phyloP scores from a whole-genome alignment of 2,329 filamentous ascomycete genomes.

The Colletotrichum sp. region DNA sequence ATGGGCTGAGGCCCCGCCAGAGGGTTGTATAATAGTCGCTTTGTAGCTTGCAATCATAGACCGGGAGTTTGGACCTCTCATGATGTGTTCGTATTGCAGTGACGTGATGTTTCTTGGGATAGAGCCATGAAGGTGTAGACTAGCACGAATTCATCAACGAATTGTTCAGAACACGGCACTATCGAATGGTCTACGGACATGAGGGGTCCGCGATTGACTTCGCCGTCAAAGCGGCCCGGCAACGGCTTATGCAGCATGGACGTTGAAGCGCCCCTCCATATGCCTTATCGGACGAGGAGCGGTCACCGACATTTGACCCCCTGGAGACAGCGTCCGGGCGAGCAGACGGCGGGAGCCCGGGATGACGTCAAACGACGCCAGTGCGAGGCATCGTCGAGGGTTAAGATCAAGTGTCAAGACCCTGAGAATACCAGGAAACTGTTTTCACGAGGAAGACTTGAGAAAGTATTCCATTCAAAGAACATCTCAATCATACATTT shows the following conservation, averaged over 20 bases:
- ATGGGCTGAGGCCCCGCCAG: slow-evolving; percentile 21
- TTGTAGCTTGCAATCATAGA: slow-evolving; percentile 29
- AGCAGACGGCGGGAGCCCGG: neutral
- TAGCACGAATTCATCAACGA: neutral
- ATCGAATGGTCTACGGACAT: neutral
- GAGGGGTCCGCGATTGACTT: neutral
- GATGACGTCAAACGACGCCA: slow-evolving; percentile 9
- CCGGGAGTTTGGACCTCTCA: slow-evolving; percentile 42
- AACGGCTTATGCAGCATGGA: neutral
- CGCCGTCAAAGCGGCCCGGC: slow-evolving; percentile 1
- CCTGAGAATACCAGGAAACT: neutral
- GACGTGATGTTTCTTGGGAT: neutral
- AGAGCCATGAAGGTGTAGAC: neutral
- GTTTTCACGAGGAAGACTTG: no score
- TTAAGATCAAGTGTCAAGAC: neutral
- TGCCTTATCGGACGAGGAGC: neutral
- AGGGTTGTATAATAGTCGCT: slow-evolving; percentile 36
- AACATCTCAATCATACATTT: neutral
- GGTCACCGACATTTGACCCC: slow-evolving; percentile 15
- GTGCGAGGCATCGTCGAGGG: neutral
- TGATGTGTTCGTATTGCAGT: fast-evolving
- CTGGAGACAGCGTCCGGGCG: neutral
- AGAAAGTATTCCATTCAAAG: no score
- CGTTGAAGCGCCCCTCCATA: neutral
- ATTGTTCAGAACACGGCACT: fast-evolving